Evolutionary conservation across 768 basidiomycete genomes (phyloP).

Genomic region (Pleurotus salmoneostramineus): DNA sequence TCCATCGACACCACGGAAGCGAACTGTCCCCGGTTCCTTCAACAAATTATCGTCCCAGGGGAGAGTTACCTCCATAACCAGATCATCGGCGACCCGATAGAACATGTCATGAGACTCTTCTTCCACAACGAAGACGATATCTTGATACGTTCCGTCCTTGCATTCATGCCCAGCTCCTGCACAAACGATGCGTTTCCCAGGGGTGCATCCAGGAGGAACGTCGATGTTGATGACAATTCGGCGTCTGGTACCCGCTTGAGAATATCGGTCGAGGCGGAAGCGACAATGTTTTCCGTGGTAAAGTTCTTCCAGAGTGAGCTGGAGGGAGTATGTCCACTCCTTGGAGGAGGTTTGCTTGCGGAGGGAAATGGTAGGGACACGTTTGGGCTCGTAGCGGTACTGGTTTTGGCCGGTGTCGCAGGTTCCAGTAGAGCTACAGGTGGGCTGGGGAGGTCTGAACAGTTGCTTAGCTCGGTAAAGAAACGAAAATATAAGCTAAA

Average conservation of each 20-base stretch:
- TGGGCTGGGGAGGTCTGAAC: neutral
- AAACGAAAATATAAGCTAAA: neutral
- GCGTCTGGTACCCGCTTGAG: constrained; percentile 39
- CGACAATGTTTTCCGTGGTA: constrained; percentile 44
- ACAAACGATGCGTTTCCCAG: constrained; percentile 51
- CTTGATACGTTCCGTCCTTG: constrained; percentile 51
- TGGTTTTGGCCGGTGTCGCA: constrained; percentile 1
- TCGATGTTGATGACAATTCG: constrained; percentile 46
- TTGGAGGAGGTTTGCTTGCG: constrained; percentile 25
- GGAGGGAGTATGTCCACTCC: constrained; percentile 43
- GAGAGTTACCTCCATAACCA: constrained; percentile 46
- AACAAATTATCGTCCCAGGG: constrained; percentile 49
- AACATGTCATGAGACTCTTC: constrained; percentile 50
- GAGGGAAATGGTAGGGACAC: constrained; percentile 6
- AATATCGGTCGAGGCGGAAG: constrained; percentile 51
- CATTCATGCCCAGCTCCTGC: constrained; percentile 54
- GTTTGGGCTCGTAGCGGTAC: constrained; percentile 7
- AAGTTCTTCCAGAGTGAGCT: constrained; percentile 54
- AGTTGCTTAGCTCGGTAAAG: neutral
- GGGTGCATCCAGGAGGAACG: constrained; percentile 52
- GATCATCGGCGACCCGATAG: constrained; percentile 39
- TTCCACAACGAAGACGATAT: constrained; percentile 56
- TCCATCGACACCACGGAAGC: constrained; percentile 49
- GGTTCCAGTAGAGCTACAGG: constrained; percentile 1
- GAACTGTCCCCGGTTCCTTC: constrained; percentile 39